Base-by-base conservation (phyloP, 202 grass and related monocot genomes). In the Alloteropsis angusta region DNA sequence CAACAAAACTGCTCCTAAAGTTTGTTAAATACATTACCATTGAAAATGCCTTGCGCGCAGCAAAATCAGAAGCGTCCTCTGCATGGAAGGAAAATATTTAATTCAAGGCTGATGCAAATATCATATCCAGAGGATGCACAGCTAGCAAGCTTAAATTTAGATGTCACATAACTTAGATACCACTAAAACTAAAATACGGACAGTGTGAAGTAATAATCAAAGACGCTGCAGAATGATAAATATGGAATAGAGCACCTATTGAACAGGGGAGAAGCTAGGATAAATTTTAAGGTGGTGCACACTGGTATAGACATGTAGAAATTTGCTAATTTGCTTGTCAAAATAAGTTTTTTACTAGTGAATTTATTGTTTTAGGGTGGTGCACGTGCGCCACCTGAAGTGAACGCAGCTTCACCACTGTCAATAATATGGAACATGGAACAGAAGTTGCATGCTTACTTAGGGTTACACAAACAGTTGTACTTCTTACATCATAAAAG, bases 41-140 rank as follows among this genome's bases (percentile, higher is more conserved):
- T 70, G 92, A 93, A 84, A 90, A 91, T 79, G 79, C 90, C 65
- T 88, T 92, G 68, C 79, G 85, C 17, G 75, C 84, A 80, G 91
- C 86, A 77, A 90, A 84, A 25, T 87, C 82, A 66, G 91, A 97
- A 80, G 88, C 85, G 30, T 89, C 85, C 79, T 98, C 95, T 98
- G 92, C 89, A 92, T 68, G 28, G 37, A 70, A 92, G 38, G 57
- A 66, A 52, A 64, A 57, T 44, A 32, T 73, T 82, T 55, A 69
- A 34, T 76, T 71, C 28, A 78, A 56, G 18, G 8, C 9, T 41
- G 22, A 44, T 34, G 50, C 36, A 76, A 64, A 58, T 60, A 62
- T 44, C 32, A 73, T 80, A 84, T 46, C 39, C n/a, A 32, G 6
- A 10, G 17, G 19, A 57, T 62, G 22, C 9, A 25, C 53, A 80